Percentiles rank a stretch among this genome's conserved stretches.
These are phyloP conservation scores for Wickerhamiella allomyrinae DNA, from an alignment of 805 yeast species.

Conservation along the genomic window DNA sequence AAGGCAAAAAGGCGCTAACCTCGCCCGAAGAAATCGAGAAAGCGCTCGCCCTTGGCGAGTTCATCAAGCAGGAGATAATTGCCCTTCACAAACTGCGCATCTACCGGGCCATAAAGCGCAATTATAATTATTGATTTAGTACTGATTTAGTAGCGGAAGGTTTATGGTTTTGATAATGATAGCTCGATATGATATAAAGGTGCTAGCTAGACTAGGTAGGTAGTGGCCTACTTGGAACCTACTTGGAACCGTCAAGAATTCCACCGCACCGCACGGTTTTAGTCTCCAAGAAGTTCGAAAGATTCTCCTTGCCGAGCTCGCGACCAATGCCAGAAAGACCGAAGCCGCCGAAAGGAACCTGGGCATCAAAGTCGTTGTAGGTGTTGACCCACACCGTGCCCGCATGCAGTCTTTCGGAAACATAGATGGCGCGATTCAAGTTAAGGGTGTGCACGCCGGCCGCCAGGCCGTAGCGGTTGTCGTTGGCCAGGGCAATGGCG, in stretches of 20 bases:
- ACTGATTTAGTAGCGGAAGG: no score
- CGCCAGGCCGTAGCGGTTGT: conserved; percentile 65
- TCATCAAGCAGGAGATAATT: conserved; percentile 26
- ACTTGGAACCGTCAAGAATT: conserved; percentile 8
- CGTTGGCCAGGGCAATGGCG: conserved; percentile 55
- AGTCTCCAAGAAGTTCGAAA: conserved; percentile 54
- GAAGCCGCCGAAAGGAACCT: conserved; percentile 71
- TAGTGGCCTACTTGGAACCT: no score
- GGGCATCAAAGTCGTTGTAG: conserved; percentile 48
- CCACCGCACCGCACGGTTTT: conserved; percentile 67
- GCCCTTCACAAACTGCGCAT: conserved; percentile 25
- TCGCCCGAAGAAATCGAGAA: conserved; percentile 19
- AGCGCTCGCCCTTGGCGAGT: conserved; percentile 25
- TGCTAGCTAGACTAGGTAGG: no score
- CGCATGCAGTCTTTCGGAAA: conserved; percentile 46
- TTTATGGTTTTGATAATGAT: no score
- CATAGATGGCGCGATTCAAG: conserved; percentile 47
- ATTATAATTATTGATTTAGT: conserved; percentile 14
- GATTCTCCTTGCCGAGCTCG: conserved; percentile 64
- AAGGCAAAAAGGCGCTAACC: conserved; percentile 16
- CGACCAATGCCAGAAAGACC: conserved; percentile 70
- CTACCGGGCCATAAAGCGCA: conserved; percentile 25
- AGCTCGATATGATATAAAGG: no score
- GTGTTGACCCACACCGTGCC: conserved; percentile 62
- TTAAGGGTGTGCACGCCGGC: conserved; percentile 67